Percentiles rank a stretch among this genome's conserved stretches.
Conservation (phyloP, 257 asterid genomes). For the Mitragyna speciosa region DNA sequence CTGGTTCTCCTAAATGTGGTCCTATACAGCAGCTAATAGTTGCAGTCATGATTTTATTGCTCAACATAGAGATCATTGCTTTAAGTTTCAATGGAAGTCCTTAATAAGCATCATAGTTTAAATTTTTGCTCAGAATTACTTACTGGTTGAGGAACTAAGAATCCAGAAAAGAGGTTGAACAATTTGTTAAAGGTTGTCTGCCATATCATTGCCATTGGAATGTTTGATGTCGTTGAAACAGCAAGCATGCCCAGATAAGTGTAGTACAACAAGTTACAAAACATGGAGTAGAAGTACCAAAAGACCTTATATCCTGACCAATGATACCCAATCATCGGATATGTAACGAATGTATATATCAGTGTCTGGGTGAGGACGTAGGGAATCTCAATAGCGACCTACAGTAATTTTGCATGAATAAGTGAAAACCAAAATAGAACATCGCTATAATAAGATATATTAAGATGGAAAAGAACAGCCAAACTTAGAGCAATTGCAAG, state of each 20-base stretch:
- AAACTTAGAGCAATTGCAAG: too few relatives aligned
- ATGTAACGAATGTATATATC: conserved; percentile 41
- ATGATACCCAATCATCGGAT: conserved; percentile 57
- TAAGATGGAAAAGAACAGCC: too few relatives aligned
- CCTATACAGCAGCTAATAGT: too few relatives aligned
- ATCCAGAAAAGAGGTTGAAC: conserved; percentile 52
- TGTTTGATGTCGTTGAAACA: conserved; percentile 47
- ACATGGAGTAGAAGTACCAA: conserved; percentile 45
- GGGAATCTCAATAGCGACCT: conserved; percentile 54
- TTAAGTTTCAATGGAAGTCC: too few relatives aligned
- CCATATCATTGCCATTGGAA: conserved; percentile 44
- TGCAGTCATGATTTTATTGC: too few relatives aligned
- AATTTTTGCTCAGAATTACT: neutral
- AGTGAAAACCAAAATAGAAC: neutral
- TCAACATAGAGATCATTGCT: too few relatives aligned
- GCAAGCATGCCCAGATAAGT: conserved; percentile 53
- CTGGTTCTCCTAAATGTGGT: too few relatives aligned
- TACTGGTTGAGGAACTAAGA: conserved; percentile 54
- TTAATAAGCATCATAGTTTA: neutral
- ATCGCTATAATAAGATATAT: too few relatives aligned
- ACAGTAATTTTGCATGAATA: neutral
- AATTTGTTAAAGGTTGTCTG: conserved; percentile 46
- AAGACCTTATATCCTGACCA: conserved; percentile 48
- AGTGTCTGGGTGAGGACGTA: conserved; percentile 44
- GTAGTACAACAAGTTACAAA: conserved; percentile 46